Evolutionary conservation across 23 red algal genomes (phyloP).

Genomic region (Gracilaria vermiculophylla): DNA sequence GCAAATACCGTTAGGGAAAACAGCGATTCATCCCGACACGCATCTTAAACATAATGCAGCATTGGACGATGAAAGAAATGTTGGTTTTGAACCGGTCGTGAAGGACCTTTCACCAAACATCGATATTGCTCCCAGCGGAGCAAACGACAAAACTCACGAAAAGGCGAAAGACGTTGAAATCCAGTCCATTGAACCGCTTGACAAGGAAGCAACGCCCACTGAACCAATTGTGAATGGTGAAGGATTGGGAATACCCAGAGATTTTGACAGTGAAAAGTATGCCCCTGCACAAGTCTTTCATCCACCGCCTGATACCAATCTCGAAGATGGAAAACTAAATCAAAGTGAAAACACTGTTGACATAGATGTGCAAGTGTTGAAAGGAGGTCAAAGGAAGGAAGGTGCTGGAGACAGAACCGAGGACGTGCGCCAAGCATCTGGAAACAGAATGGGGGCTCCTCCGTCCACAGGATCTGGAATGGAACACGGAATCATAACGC

Average conservation of each 20-base stretch:
- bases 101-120: background rate
- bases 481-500: background rate
- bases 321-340: too few species aligned
- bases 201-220: background rate
- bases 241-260: background rate
- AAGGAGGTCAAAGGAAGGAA: too few species aligned
- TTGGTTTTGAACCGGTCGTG: background rate
- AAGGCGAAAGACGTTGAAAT: background rate
- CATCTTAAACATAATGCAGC: background rate
- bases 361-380: too few species aligned
- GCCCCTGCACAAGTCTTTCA: background rate
- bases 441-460: too few species aligned
- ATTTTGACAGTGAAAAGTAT: background rate
- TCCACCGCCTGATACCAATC: background rate
- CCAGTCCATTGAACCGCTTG: background rate
- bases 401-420: too few species aligned
- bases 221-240: background rate
- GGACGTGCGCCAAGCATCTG: too few species aligned
- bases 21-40: background rate
- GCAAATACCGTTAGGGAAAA: background rate
- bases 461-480: too few species aligned
- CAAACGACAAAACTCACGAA: background rate
- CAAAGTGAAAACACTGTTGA: too few species aligned
- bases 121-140: background rate
- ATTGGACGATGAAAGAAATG: background rate